Conservation (phyloP, 306 rosid genomes). For the Vigna hirtella region DNA sequence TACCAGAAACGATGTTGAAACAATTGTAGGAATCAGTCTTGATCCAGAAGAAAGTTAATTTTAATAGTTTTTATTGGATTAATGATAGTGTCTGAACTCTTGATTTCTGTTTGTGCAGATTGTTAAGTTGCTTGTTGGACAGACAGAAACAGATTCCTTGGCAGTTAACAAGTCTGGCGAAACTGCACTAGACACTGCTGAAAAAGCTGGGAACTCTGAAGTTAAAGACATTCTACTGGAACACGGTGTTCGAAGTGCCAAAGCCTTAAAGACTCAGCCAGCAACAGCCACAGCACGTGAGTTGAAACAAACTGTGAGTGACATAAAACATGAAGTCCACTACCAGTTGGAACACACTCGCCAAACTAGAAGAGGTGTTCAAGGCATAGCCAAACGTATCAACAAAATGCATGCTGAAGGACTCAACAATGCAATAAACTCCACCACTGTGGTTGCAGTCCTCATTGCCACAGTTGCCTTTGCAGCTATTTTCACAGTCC, state of each 20-base stretch:
- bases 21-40: background rate
- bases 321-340: constrained; percentile 94
- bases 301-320: constrained; percentile 92
- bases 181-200: constrained; percentile 93
- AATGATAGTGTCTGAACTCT: constrained; percentile 20
- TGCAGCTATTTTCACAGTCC: constrained; percentile 93
- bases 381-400: constrained; percentile 93
- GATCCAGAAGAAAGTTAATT: background rate
- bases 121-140: constrained; percentile 68
- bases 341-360: constrained; percentile 96
- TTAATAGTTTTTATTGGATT: background rate
- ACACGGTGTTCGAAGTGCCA: constrained; percentile 75
- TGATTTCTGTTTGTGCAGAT: constrained; percentile 62
- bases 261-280: constrained; percentile 68
- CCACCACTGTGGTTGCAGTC: constrained; percentile 95
- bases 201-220: constrained; percentile 64
- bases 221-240: constrained; percentile 65
- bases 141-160: constrained; percentile 48
- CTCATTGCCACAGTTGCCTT: constrained; percentile 97
- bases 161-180: constrained; percentile 74
- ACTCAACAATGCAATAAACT: constrained; percentile 95
- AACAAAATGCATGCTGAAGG: constrained; percentile 95
- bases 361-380: constrained; percentile 89
- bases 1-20: background rate
- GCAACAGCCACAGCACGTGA: constrained; percentile 64